Conservation (phyloP, 1,284 basidiomycete species). For the Fistulinella staudtii region DNA sequence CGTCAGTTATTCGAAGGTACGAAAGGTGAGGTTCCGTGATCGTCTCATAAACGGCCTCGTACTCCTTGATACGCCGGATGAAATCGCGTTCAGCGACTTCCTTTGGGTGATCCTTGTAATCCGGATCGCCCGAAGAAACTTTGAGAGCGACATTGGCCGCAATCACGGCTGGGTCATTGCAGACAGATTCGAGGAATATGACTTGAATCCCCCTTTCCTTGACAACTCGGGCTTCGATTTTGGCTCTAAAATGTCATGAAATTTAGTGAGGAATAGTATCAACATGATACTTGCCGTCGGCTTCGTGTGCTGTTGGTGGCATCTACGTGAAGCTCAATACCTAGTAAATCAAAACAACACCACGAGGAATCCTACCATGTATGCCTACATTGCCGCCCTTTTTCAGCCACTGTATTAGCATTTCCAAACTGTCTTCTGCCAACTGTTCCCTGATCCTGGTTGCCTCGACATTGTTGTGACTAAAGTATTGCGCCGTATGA, state of each 20-base stretch:
- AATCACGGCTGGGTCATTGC: constrained; percentile 91
- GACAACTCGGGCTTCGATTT: constrained; percentile 79
- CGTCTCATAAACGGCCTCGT: constrained; percentile 95
- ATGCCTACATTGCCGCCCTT: constrained; percentile 97
- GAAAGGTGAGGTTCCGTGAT: constrained; percentile 84
- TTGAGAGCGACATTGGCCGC: constrained; percentile 96
- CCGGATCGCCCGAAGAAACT: constrained; percentile 94
- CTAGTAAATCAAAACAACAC: constrained; percentile 10
- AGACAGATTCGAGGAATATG: constrained; percentile 93
- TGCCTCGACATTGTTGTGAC: constrained; percentile 80
- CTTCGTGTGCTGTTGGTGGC: constrained; percentile 88
- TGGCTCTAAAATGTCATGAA: constrained; percentile 49
- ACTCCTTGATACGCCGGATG: constrained; percentile 84
- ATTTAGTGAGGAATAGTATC: not conserved
- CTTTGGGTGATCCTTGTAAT: constrained; percentile 87
- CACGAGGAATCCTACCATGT: constrained; percentile 63
- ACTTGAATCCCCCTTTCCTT: constrained; percentile 87
- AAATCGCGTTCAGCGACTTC: constrained; percentile 91
- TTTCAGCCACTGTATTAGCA: constrained; percentile 93
- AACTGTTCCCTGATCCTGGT: constrained; percentile 78
- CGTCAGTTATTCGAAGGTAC: constrained; percentile 86
- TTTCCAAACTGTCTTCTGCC: constrained; percentile 91
- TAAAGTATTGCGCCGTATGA: constrained; percentile 92
- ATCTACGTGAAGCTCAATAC: constrained; percentile 45
- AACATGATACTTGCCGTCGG: constrained; percentile 51